Evolutionary conservation across 768 basidiomycete species (phyloP).

Genomic region (Tricholoma flavovirens): DNA sequence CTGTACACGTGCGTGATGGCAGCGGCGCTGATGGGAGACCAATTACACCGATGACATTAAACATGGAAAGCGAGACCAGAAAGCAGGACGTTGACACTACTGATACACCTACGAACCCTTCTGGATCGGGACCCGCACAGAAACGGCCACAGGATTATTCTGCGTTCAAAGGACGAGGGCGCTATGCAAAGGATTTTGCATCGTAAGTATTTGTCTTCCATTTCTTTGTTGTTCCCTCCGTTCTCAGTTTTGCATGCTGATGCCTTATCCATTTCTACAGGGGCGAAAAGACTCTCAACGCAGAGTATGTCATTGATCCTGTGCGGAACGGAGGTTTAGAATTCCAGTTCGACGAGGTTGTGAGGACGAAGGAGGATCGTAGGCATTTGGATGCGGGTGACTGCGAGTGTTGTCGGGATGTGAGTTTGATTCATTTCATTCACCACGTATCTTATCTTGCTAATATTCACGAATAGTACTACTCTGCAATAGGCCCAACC

Average conservation of each 20-base stretch:
- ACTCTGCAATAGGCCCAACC: conserved; percentile 68
- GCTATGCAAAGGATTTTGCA: conserved; percentile 39
- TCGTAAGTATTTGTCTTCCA: conserved; percentile 21
- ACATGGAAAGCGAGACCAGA: conserved; percentile 13
- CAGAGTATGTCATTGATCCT: conserved; percentile 61
- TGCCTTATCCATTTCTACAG: conserved; percentile 12
- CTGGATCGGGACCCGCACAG: conserved; percentile 1
- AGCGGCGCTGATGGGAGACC: neutral
- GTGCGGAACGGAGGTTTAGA: conserved; percentile 56
- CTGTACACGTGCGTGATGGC: neutral
- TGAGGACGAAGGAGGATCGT: conserved; percentile 59
- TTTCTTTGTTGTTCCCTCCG: neutral
- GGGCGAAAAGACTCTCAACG: conserved; percentile 47
- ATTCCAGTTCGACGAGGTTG: conserved; percentile 74
- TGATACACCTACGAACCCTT: neutral
- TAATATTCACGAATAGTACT: conserved; percentile 49
- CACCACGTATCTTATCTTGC: neutral
- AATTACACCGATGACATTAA: conserved; percentile 7
- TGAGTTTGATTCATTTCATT: conserved; percentile 26
- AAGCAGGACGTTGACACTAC: neutral
- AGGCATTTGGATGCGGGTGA: conserved; percentile 66
- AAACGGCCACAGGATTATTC: conserved; percentile 35
- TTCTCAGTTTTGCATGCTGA: neutral
- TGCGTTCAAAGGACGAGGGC: conserved; percentile 51
- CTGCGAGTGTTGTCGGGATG: conserved; percentile 79